Evolutionary conservation across 2,329 filamentous ascomycete genomes (phyloP), one percentile per base, ranked within the genome.

Genomic region (Colletotrichum liriopes): DNA sequence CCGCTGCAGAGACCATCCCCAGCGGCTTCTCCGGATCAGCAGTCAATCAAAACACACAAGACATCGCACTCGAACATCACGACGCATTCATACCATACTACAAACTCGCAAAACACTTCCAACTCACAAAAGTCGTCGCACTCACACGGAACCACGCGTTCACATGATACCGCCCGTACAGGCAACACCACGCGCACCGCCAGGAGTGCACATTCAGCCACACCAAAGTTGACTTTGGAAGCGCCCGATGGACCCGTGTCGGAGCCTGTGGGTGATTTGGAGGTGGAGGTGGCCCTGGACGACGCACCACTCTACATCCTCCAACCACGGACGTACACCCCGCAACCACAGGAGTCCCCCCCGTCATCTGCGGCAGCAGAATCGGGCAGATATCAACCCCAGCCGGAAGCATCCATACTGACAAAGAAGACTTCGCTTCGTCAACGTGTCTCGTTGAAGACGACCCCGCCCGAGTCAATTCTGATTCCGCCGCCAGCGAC

Each of bases 281-380:
- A 73, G 9, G 37, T 71, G 20, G 67, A 65, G 20, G 71, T 67
- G 14, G 60, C 72, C 41, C 73, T 77, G 18, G 78, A 79, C 47
- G 82, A 87, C 49, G 82, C 82, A 12, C 79, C 83, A 0, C 76
- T 90, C 1, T 90, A 85, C 71, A 82, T 91, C 29, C 81, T 91
- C 5, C 88, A 91, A 73, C 89, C 89, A 16, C 83, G 85, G 43
- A 90, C 88, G 0, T 91, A 91, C 75, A 90, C 87, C 0, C 89
- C 89, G 0, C 82, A 85, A 62, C 85, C 84, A 5, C 83, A 85
- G 0, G 81, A 84, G 14, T 86, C 87, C 3, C 76, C 85, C 29
- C 85, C 86, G 1, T 87, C 87, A 6, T 87, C 87, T 2, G 82
- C 82, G 60, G 74, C 85, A 2, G 78, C 79, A 41, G 79, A 81